phyloP scores from a whole-genome alignment of 768 basidiomycete species.

The Lactarius quietus region DNA sequence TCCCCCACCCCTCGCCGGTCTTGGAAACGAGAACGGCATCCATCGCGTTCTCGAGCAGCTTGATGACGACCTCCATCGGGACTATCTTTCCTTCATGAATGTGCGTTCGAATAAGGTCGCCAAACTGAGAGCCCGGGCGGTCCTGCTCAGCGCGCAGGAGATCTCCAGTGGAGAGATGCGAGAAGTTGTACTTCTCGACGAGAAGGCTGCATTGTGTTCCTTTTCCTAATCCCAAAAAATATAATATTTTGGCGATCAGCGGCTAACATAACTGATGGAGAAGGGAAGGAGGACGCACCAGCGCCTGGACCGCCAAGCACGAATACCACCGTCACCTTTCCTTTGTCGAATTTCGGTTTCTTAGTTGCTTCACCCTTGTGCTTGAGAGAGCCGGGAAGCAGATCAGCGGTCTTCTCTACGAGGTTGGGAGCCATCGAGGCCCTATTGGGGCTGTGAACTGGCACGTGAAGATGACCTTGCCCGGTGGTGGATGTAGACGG shows the following conservation, averaged over 20 bases:
- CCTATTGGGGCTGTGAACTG: slow-evolving; percentile 41
- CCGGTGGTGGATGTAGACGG: slow-evolving; percentile 56
- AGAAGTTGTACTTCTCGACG: slow-evolving; percentile 81
- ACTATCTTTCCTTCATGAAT: slow-evolving; percentile 93
- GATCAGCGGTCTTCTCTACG: slow-evolving; percentile 41
- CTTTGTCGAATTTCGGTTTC: slow-evolving; percentile 51
- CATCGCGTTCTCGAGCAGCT: slow-evolving; percentile 94
- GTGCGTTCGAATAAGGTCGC: slow-evolving; percentile 78
- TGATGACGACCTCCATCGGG: slow-evolving; percentile 95
- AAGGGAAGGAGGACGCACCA: slow-evolving; percentile 47
- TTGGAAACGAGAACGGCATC: slow-evolving; percentile 46
- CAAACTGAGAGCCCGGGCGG: slow-evolving; percentile 78
- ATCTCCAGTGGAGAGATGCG: slow-evolving; percentile 97
- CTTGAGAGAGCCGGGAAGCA: slow-evolving; percentile 24
- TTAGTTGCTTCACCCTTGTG: too few species aligned
- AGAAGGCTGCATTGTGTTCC: slow-evolving; percentile 90
- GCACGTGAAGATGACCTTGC: slow-evolving; percentile 53
- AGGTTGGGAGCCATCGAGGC: slow-evolving; percentile 37
- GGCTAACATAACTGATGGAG: slow-evolving; percentile 12
- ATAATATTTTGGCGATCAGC: slow-evolving; percentile 7
- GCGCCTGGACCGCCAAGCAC: slow-evolving; percentile 97
- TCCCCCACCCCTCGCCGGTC: slow-evolving; percentile 56
- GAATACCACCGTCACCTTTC: slow-evolving; percentile 83
- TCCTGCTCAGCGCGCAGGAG: slow-evolving; percentile 92
- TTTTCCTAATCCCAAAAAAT: slow-evolving; percentile 58